phyloP scores from a whole-genome alignment of 1,284 basidiomycete species.

The Ganoderma boninense region DNA sequence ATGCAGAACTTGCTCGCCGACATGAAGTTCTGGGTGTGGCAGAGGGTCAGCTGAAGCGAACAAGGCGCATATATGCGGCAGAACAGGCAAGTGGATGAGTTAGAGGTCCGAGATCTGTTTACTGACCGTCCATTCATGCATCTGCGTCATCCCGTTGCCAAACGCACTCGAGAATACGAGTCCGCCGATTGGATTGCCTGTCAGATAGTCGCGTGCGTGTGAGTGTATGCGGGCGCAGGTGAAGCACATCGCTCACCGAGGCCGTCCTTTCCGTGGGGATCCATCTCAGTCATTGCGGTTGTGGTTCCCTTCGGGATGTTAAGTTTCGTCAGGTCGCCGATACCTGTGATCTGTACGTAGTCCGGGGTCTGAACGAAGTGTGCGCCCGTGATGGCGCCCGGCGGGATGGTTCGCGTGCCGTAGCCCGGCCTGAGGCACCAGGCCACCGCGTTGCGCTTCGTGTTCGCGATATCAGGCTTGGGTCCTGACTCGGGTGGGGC shows the following conservation, averaged over 20 bases:
- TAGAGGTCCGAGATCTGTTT: background rate
- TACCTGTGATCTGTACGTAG: constrained; percentile 74
- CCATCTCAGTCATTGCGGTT: constrained; percentile 68
- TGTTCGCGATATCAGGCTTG: constrained; percentile 60
- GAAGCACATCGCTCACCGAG: constrained; percentile 59
- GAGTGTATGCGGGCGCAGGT: constrained; percentile 44
- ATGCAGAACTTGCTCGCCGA: constrained; percentile 73
- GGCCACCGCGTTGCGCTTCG: constrained; percentile 70
- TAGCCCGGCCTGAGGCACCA: constrained; percentile 75
- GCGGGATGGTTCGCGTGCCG: constrained; percentile 79
- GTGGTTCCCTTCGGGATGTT: constrained; percentile 68
- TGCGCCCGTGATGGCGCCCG: constrained; percentile 76
- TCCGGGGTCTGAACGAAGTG: constrained; percentile 75
- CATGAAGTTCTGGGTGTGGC: constrained; percentile 58
- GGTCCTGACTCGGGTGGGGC: constrained; percentile 65
- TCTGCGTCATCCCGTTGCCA: constrained; percentile 56
- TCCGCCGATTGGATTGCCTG: constrained; percentile 74
- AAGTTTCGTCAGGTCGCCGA: constrained; percentile 70
- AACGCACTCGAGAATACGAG: constrained; percentile 79
- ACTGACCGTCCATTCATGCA: constrained; percentile 72
- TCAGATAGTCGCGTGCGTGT: background rate
- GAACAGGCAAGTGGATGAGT: too few species aligned
- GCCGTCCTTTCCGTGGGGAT: constrained; percentile 67
- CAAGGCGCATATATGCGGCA: background rate
- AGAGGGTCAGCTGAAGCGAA: background rate